phyloP scores from a whole-genome alignment of 2,329 filamentous ascomycete species.

The Microdochium paspali region DNA sequence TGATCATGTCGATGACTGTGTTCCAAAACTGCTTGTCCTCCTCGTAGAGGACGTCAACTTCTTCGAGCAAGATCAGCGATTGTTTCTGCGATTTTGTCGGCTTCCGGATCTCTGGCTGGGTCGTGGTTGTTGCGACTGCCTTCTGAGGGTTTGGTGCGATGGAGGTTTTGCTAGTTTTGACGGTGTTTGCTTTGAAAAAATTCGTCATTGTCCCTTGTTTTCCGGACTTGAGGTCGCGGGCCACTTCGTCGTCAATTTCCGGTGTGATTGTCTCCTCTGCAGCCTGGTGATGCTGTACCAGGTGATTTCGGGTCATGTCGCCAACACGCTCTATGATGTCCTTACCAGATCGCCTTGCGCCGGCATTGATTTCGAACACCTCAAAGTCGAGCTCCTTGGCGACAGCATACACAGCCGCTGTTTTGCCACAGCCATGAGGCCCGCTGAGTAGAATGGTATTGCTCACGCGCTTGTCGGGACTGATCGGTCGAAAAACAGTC shows the following conservation, averaged over 20 bases:
- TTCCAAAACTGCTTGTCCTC: slow-evolving; percentile 95
- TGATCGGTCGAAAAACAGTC: slow-evolving; percentile 37
- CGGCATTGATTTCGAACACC: slow-evolving; percentile 87
- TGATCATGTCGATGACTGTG: slow-evolving; percentile 68
- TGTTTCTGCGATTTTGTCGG: slow-evolving; percentile 61
- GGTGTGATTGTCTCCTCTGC: slow-evolving; percentile 15
- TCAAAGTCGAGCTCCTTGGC: slow-evolving; percentile 89
- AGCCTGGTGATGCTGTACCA: slow-evolving; percentile 52
- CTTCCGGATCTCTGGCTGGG: slow-evolving; percentile 9
- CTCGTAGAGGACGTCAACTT: slow-evolving; percentile 87
- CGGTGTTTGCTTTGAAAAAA: slow-evolving; percentile 60
- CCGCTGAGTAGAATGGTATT: slow-evolving; percentile 87
- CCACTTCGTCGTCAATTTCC: slow-evolving; percentile 33
- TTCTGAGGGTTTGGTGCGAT: slow-evolving; percentile 9
- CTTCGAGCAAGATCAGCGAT: slow-evolving; percentile 87
- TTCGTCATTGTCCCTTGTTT: slow-evolving; percentile 72
- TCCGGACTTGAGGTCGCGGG: slow-evolving; percentile 52
- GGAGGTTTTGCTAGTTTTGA: slow-evolving; percentile 15
- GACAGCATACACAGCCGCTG: slow-evolving; percentile 81
- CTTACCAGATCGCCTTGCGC: slow-evolving; percentile 74
- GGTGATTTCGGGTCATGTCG: slow-evolving; percentile 93
- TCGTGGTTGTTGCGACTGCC: slow-evolving; percentile 16
- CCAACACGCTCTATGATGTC: slow-evolving; percentile 88
- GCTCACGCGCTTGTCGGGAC: slow-evolving; percentile 39
- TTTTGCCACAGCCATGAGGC: slow-evolving; percentile 85